Conservation (phyloP, 805 yeast species). For the Metschnikowia amazonensis region DNA sequence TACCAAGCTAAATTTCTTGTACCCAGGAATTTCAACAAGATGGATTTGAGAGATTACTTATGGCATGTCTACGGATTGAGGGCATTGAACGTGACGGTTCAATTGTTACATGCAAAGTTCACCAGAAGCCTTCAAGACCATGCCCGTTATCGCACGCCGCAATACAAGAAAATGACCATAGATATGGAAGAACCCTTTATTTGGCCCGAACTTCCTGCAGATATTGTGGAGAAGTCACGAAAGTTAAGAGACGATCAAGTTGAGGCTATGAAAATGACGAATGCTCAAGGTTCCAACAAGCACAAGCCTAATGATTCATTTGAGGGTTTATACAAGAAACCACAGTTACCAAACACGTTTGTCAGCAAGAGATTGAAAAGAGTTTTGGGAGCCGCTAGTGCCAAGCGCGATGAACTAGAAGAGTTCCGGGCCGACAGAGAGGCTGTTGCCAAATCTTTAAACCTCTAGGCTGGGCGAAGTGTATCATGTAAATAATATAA, state of each 20-base stretch:
- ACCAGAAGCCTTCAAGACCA: slow-evolving; percentile 48
- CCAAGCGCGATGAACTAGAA: slow-evolving; percentile 19
- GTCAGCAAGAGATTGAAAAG: slow-evolving; percentile 27
- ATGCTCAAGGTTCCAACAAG: slow-evolving; percentile 61
- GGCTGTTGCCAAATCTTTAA: slow-evolving; percentile 29
- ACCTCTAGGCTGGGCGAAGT: slow-evolving; percentile 18
- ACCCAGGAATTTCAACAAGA: slow-evolving; percentile 87
- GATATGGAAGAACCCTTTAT: slow-evolving; percentile 94
- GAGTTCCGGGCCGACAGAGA: slow-evolving; percentile 28
- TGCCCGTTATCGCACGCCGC: slow-evolving; percentile 74
- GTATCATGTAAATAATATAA: slow-evolving; percentile 1
- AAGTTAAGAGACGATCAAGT: slow-evolving; percentile 46
- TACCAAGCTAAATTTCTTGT: slow-evolving; percentile 95
- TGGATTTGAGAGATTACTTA: slow-evolving; percentile 90
- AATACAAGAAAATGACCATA: slow-evolving; percentile 91
- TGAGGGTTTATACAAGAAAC: slow-evolving; percentile 61
- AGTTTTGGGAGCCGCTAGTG: slow-evolving; percentile 21
- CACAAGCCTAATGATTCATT: slow-evolving; percentile 67
- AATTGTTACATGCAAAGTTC: slow-evolving; percentile 70
- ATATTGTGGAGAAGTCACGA: slow-evolving; percentile 26
- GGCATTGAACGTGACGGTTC: slow-evolving; percentile 84
- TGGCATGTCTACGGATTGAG: slow-evolving; percentile 87
- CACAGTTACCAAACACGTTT: slow-evolving; percentile 37
- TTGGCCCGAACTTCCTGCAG: slow-evolving; percentile 72
- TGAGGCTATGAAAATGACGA: slow-evolving; percentile 49